Percentiles rank a stretch among this genome's conserved stretches.
Conservation (phyloP, 805 yeast species). For the Lachancea sp. region DNA sequence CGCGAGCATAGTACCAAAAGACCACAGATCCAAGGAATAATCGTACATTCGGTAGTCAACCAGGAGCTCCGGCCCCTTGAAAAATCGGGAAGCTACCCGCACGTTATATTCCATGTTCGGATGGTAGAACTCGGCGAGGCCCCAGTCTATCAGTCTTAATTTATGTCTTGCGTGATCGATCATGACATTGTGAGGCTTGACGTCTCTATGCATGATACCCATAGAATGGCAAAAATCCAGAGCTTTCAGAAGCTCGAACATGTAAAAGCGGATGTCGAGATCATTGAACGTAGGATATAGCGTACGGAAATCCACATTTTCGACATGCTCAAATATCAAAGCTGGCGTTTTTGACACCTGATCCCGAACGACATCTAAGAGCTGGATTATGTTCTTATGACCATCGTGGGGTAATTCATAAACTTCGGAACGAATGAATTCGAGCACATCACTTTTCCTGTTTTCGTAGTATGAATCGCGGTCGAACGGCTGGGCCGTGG, state of each 20-base stretch:
- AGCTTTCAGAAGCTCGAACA: constrained; percentile 74
- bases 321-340: constrained; percentile 74
- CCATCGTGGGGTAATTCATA: constrained; percentile 33
- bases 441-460: constrained; percentile 23
- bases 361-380: constrained; percentile 78
- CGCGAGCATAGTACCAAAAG: constrained; percentile 88
- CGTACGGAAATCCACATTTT: constrained; percentile 75
- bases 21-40: constrained; percentile 89
- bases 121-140: constrained; percentile 90
- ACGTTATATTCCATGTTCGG: constrained; percentile 86
- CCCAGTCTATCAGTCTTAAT: constrained; percentile 89
- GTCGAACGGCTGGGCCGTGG: constrained; percentile 22
- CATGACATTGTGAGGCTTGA: constrained; percentile 94
- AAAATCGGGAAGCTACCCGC: constrained; percentile 87
- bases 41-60: constrained; percentile 85
- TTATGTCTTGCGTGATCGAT: constrained; percentile 71
- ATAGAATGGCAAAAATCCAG: constrained; percentile 85
- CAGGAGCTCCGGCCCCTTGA: constrained; percentile 87
- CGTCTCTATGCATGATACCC: constrained; percentile 96
- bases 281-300: constrained; percentile 74
- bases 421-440: constrained; percentile 23
- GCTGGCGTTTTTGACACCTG: constrained; percentile 79
- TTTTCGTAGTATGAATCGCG: constrained; percentile 27
- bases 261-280: constrained; percentile 72
- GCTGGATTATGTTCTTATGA: constrained; percentile 63